Evolutionary conservation across 2,329 filamentous ascomycete species (phyloP), one percentile per base, ranked within the genome.

Genomic region (Gyromitra esculenta): DNA sequence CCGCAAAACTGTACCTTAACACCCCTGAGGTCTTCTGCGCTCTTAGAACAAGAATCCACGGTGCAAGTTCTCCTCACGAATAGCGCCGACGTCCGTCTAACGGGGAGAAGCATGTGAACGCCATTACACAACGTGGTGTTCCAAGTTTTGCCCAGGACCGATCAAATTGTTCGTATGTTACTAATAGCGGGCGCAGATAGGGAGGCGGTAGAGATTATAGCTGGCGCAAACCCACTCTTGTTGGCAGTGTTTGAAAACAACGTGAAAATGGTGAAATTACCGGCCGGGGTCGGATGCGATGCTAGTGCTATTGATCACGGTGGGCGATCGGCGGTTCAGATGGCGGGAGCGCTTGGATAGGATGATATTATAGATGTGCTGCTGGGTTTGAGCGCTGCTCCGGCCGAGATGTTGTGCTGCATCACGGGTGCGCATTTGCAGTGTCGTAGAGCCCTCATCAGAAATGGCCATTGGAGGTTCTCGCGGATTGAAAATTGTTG

Each of bases 101-200:
- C 54, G 21, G 54, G 25, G 21, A 57, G 31, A 9, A 15, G 35
- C 11, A 15, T 37, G 21, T 57, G 54, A 9, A 57, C 25, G 3
- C 52, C 52, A 56, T 31, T 31, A 11, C 52, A 56, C 52, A 56
- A 31, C 25, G 54, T 57, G 54, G 54, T 57, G 54, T 57, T 57
- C 54, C 45, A 1, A 18, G 45, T 48, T 48, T 48, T 9, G n/a
- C 31, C 54, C 25, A 11, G 25, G 18, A 8, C 7, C 18, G 3
- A 31, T 31, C 8, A 11, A 5, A 31, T 31, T 31, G 52, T 31
- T 31, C 52, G 52, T 25, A 56, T 1, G 52, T 15, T 56, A 21
- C 11, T 56, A 21, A 11, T 3, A 31, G 52, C 52, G 52, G 52
- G 18, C 25, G 52, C 52, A 8, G 52, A 56, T 31, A 7, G 52